Base-by-base conservation (phyloP, 768 basidiomycete genomes). In the Dentipellis sp. region DNA sequence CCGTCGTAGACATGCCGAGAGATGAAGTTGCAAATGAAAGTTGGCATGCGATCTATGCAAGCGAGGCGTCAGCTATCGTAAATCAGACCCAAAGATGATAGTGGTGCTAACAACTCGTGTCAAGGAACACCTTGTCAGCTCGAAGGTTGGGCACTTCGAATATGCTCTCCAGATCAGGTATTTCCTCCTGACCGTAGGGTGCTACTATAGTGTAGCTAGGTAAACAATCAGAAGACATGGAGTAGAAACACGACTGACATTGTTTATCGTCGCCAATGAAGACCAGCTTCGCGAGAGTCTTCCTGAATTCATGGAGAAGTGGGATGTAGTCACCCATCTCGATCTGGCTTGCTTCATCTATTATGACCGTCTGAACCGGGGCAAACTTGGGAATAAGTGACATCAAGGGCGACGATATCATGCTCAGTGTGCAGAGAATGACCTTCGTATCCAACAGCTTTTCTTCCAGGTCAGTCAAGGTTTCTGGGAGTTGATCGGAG, bases 301-400 rank as follows among this genome's bases (percentile, higher is more conserved):
- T 50, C 39, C 60, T 56, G 56, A 59, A 63, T 35, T 59, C 62
- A 55, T 60, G 34, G 46, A 66, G 56, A 1, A 75, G 37, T 0
- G 72, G 70, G 10, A 78, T 35, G 55, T 74, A 78, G 46, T 70
- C 63, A n/a, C 69, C 71, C 1, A 70, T 60, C 47, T 75, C 72
- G 4, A 79, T 76, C 45, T 79, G 76, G 45, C 70, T 73, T 0
- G 78, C 78, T 62, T 79, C 78, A 52, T 78, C 78, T 23, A 79
- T 65, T 34, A 79, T 65, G 2, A 80, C 57, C 16, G 58, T 67
- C 21, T 73, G 56, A 1, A 75, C 65, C 0, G 76, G 77, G 1
- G 69, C 63, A 7, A 66, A 17, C 8, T 53, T 59, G 21, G 67
- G 54, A 57, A 67, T 65, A 2, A 56, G 63, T 10, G 36, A 17